Evolutionary conservation across 257 asterid genomes (phyloP).

Genomic region (Solanum virginianum): DNA sequence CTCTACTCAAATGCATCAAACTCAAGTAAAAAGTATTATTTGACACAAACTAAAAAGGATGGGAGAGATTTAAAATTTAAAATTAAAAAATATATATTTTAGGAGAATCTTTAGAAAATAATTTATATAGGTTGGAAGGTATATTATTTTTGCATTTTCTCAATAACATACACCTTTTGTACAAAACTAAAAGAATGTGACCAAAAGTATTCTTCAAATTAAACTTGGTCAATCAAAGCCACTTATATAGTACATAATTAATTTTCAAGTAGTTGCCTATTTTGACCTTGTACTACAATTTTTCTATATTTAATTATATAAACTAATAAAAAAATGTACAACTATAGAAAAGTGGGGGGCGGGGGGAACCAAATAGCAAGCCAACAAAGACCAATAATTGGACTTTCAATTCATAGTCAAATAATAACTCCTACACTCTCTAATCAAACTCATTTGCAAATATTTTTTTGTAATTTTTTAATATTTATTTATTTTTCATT

Average conservation of each 20-base stretch:
- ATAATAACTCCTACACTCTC: not conserved
- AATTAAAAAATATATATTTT: not conserved
- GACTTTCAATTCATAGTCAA: not conserved
- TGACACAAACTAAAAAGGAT: not conserved
- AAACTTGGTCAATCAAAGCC: not conserved
- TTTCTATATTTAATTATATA: not conserved
- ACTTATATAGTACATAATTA: not conserved
- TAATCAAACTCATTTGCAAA: not conserved
- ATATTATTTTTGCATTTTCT: too few relatives aligned
- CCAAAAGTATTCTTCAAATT: fast-evolving
- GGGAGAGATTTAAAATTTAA: not conserved
- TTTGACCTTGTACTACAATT: not conserved
- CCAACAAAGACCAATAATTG: not conserved
- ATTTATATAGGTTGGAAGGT: too few relatives aligned
- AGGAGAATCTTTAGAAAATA: not conserved
- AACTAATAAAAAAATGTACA: too few relatives aligned
- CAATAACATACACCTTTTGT: not conserved
- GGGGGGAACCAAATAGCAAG: too few relatives aligned
- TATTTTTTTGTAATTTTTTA: not conserved
- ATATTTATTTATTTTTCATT: not conserved
- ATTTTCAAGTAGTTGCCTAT: not conserved
- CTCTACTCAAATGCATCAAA: too few relatives aligned
- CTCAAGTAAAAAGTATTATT: not conserved
- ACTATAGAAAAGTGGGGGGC: not conserved
- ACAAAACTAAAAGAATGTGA: not conserved